Base-by-base conservation (phyloP, 2,329 filamentous ascomycete species). In the Ophiostoma perfectum region DNA sequence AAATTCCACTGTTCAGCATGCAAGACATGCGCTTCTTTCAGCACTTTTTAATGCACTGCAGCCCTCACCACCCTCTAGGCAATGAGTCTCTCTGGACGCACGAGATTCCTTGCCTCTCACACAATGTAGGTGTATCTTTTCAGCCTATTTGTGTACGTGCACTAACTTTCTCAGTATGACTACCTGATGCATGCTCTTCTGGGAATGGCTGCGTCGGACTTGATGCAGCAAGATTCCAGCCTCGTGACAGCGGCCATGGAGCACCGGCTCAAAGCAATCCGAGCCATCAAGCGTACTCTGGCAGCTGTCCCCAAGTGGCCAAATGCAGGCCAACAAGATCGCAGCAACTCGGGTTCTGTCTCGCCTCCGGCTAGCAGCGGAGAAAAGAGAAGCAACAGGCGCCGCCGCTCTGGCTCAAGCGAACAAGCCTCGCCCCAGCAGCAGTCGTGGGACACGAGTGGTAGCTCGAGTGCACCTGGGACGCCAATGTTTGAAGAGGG, bases 181-280 rank as follows among this genome's bases (percentile, higher is more conserved):
- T 89, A 86, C 70, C 80, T 90, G 9, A 90, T 91, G 84, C 88
- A 91, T 75, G 86, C 88, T 4, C 87, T 91, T 66, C 81, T 90
- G 0, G 88, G 87, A 12, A 82, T 90, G 70, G 82, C 88, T 1
- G 89, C 89, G 44, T 90, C 88, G 0, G 86, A 90, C 71, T 81
- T 91, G 4, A 81, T 83, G 72, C 77, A 78, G 4, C 76, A 79
- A 0, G 85, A 84, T 69, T 75, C 81, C 1, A 81, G 80, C 70
- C 81, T 90, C 18, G 76, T 82, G 14, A 79, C 82, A 14, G 81
- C 84, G 42, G 88, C 88, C 58, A 85, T 90, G 78, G 79, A 80
- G 47, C 88, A 91, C 75, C 86, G 88, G 27, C 78, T 89, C 66
- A 85, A 88, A 69, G 88, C 89, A 5, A 85, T 90, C 73, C 83